phyloP scores from a whole-genome alignment of 768 basidiomycete genomes.

The Trametes cinnabarina region DNA sequence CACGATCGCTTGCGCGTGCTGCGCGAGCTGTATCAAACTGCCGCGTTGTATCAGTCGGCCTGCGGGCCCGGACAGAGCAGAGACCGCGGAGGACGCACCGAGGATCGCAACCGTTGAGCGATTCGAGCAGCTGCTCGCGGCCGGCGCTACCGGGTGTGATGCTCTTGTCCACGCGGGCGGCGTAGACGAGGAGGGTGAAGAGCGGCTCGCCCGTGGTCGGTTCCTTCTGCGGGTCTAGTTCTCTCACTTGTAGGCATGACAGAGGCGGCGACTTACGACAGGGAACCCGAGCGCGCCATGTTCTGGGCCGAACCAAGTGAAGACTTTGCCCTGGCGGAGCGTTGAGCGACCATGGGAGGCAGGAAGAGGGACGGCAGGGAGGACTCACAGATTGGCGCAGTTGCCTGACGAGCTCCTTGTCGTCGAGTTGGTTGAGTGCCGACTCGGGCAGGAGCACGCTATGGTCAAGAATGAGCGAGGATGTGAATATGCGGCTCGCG shows the following conservation, averaged over 20 bases:
- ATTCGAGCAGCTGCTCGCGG: slow-evolving; percentile 4
- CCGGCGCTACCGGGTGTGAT: neutral
- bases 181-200: slow-evolving; percentile 9
- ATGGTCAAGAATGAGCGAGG: neutral
- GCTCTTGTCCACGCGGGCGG: neutral
- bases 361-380: neutral
- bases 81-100: slow-evolving; percentile 6
- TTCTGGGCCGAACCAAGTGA: slow-evolving; percentile 12
- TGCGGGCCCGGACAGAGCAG: neutral
- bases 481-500: no score
- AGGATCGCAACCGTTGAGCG: slow-evolving; percentile 17
- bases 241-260: neutral
- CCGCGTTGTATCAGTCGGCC: neutral
- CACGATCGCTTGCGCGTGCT: neutral
- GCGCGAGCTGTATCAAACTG: slow-evolving; percentile 21
- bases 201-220: slow-evolving; percentile 1
- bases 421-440: slow-evolving; percentile 2
- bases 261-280: slow-evolving; percentile 9
- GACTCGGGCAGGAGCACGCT: slow-evolving; percentile 16
- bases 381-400: slow-evolving; percentile 8
- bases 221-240: neutral
- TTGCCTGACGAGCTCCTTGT: slow-evolving; percentile 8
- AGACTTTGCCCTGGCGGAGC: slow-evolving; percentile 9
- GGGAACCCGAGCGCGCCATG: slow-evolving; percentile 19
- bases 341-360: neutral